A percentile compares a stretch with the other conserved stretches of the same genome.
phyloP scores from a whole-genome alignment of 2,329 filamentous ascomycete species.

The Clonostachys chloroleuca region DNA sequence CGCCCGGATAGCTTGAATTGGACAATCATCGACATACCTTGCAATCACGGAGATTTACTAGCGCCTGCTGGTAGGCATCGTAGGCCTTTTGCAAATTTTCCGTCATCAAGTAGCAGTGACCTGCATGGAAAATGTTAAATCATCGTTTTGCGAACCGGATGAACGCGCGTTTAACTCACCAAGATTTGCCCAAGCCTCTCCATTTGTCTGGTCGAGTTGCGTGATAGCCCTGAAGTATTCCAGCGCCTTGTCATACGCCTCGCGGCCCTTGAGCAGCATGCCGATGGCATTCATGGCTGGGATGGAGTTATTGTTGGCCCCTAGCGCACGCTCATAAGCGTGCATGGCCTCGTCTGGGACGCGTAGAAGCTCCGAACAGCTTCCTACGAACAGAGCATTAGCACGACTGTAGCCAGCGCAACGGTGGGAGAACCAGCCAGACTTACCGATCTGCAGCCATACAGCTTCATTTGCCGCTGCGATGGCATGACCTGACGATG shows the following conservation, averaged over 20 bases:
- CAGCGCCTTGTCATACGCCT: constrained; percentile 90
- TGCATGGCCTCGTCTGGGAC: constrained; percentile 84
- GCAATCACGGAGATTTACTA: constrained; percentile 88
- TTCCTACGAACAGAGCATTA: constrained; percentile 48
- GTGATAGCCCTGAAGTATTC: constrained; percentile 90
- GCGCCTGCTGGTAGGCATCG: constrained; percentile 89
- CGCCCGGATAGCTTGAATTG: neutral
- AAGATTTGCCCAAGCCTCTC: constrained; percentile 94
- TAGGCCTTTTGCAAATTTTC: constrained; percentile 97
- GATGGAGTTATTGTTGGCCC: constrained; percentile 83
- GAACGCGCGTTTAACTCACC: constrained; percentile 47
- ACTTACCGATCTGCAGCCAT: constrained; percentile 89
- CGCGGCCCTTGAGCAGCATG: constrained; percentile 82
- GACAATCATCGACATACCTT: constrained; percentile 57
- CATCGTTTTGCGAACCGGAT: neutral
- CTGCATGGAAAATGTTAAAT: constrained; percentile 34
- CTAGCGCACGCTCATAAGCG: constrained; percentile 86
- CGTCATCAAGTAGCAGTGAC: constrained; percentile 99
- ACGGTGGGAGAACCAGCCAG: neutral
- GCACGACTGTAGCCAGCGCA: neutral
- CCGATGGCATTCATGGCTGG: constrained; percentile 93
- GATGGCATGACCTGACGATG: constrained; percentile 66
- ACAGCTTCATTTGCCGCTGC: constrained; percentile 77
- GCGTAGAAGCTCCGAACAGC: constrained; percentile 80
- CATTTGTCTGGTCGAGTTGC: constrained; percentile 83